A percentile compares a stretch with the other conserved stretches of the same genome.
phyloP scores from a whole-genome alignment of 805 yeast genomes.

The Candida oleophila region DNA sequence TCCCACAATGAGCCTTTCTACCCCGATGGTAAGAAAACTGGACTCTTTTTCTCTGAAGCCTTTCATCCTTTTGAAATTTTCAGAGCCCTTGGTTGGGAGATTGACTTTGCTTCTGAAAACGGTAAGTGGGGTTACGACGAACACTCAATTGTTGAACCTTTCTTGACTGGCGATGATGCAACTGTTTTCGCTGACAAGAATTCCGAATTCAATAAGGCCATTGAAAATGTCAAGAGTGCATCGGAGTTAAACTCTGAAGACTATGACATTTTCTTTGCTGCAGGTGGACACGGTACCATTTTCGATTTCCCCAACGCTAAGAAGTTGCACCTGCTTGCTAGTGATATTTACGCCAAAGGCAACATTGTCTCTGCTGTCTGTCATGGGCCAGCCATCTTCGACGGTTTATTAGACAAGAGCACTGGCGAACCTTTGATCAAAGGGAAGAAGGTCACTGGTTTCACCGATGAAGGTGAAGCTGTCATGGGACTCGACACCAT shows the following conservation, averaged over 20 bases:
- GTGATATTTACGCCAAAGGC: slow-evolving; percentile 45
- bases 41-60: slow-evolving; percentile 59
- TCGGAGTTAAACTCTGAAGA: slow-evolving; percentile 47
- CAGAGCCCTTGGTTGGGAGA: slow-evolving; percentile 47
- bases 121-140: slow-evolving; percentile 58
- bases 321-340: slow-evolving; percentile 43
- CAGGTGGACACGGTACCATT: slow-evolving; percentile 66
- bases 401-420: slow-evolving; percentile 39
- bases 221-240: slow-evolving; percentile 46
- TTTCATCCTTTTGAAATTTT: slow-evolving; percentile 56
- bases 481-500: slow-evolving; percentile 18
- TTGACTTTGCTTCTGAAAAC: slow-evolving; percentile 57
- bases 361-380: slow-evolving; percentile 66
- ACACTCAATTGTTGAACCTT: slow-evolving; percentile 41
- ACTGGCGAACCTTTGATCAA: slow-evolving; percentile 47
- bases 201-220: slow-evolving; percentile 37
- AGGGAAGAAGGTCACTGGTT: slow-evolving; percentile 61
- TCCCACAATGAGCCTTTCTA: slow-evolving; percentile 48
- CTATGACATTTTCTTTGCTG: slow-evolving; percentile 55
- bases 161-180: slow-evolving; percentile 40
- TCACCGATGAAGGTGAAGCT: slow-evolving; percentile 55
- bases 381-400: slow-evolving; percentile 64
- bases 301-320: slow-evolving; percentile 59
- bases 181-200: slow-evolving; percentile 34
- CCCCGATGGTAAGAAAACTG: slow-evolving; percentile 59